phyloP scores from a whole-genome alignment of 768 basidiomycete genomes.

The Cystobasidium onofrii region DNA sequence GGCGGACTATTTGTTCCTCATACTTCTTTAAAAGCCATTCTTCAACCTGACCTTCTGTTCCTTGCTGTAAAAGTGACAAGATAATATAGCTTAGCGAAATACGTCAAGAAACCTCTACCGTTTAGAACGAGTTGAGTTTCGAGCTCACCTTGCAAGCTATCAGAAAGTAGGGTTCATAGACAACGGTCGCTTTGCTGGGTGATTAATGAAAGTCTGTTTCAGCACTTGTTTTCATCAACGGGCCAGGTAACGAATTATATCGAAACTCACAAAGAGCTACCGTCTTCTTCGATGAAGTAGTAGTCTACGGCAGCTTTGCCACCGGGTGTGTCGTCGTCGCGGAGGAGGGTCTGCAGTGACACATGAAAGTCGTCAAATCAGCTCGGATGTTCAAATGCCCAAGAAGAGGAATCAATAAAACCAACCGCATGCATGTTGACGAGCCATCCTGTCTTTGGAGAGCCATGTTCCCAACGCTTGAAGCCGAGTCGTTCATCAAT shows the following conservation, averaged over 20 bases:
- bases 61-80: constrained; percentile 51
- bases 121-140: background rate
- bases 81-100: background rate
- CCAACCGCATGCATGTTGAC: constrained; percentile 97
- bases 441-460: constrained; percentile 76
- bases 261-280: constrained; percentile 61
- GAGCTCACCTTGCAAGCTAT: constrained; percentile 77
- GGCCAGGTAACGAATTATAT: too few species aligned
- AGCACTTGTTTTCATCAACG: too few species aligned
- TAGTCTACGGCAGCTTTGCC: constrained; percentile 88
- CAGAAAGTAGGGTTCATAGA: constrained; percentile 89
- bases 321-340: constrained; percentile 71
- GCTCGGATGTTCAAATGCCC: background rate
- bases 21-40: constrained; percentile 92
- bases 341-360: constrained; percentile 62
- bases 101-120: background rate
- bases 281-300: constrained; percentile 96
- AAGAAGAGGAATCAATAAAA: constrained; percentile 30
- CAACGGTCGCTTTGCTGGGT: constrained; percentile 65
- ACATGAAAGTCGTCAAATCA: background rate
- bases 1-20: constrained; percentile 72
- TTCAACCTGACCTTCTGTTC: constrained; percentile 80
- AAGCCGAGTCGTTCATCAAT: constrained; percentile 93
- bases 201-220: background rate
- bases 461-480: constrained; percentile 66